phyloP scores from a whole-genome alignment of 192 early-diverging fungal species.

The Rhizoclosmatium sp. region DNA sequence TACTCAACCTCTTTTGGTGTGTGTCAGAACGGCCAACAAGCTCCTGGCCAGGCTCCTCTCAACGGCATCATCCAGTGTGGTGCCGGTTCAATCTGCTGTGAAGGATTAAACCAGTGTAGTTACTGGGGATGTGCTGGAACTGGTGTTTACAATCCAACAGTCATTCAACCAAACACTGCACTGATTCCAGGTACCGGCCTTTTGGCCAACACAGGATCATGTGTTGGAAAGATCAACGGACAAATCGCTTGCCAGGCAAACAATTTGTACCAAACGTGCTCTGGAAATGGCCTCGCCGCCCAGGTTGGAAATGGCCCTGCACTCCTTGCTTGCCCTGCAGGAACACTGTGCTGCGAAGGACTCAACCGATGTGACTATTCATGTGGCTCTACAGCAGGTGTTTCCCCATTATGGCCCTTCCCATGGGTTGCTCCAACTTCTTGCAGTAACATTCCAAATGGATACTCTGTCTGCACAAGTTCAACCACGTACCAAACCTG shows the following conservation, averaged over 20 bases:
- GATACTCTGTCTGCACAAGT: background rate
- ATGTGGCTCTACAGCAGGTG: background rate
- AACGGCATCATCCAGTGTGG: background rate
- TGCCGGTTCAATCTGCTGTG: background rate
- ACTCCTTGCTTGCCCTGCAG: conserved; percentile 5
- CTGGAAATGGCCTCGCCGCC: background rate
- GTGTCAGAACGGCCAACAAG: background rate
- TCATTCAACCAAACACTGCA: background rate
- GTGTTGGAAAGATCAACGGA: conserved; percentile 1
- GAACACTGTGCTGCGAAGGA: conserved; percentile 20
- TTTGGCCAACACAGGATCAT: conserved; percentile 11
- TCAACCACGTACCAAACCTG: background rate
- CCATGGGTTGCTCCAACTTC: background rate
- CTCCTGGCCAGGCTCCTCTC: no score
- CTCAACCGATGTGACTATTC: conserved; percentile 1
- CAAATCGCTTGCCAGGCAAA: background rate
- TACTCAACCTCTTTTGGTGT: background rate
- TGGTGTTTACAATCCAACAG: conserved; percentile 1
- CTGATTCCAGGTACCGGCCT: background rate
- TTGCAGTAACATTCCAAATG: conserved; percentile 13
- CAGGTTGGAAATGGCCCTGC: no score
- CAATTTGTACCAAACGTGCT: background rate
- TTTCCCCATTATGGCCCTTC: background rate
- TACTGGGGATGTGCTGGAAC: background rate
- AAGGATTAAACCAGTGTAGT: background rate